Percentiles rank a stretch among this genome's conserved stretches.
Evolutionary conservation across 371 early-diverging fungal genomes (phyloP).

Genomic region (Dinochytrium kinnereticum): DNA sequence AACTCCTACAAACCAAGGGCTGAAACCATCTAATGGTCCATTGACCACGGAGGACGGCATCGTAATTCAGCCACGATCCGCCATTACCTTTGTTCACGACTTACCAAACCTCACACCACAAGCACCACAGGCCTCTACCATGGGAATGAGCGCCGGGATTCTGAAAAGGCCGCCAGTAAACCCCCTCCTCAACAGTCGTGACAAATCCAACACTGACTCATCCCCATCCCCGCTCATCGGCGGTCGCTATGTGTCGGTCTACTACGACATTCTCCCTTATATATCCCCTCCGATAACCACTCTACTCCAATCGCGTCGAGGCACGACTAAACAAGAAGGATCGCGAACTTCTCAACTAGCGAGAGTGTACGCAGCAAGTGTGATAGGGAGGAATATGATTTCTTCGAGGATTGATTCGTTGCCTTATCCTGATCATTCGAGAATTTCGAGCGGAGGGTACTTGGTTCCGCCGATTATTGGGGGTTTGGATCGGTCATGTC

Average conservation of each 20-base stretch:
- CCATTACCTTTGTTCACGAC: slow-evolving; percentile 18
- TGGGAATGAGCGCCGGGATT: neutral
- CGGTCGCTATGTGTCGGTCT: slow-evolving; percentile 4
- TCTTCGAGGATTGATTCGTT: neutral
- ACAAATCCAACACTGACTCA: neutral
- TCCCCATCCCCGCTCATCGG: neutral
- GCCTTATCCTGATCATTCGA: neutral
- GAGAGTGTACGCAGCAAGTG: neutral
- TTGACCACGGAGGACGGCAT: no score
- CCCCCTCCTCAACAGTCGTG: neutral
- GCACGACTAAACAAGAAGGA: neutral
- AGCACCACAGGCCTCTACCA: neutral
- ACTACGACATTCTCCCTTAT: slow-evolving; percentile 19
- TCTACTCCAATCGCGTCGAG: neutral
- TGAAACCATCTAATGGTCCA: neutral
- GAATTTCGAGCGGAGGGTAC: neutral
- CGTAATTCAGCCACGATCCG: neutral
- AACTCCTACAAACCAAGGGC: neutral
- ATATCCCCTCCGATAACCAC: neutral
- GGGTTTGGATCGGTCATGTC: neutral
- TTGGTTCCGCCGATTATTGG: neutral
- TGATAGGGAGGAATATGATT: neutral
- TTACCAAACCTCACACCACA: neutral
- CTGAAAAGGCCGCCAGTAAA: neutral
- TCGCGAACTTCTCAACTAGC: neutral